A percentile compares a stretch with the other conserved stretches of the same genome.
phyloP scores from a whole-genome alignment of 1,284 basidiomycete species.

The Lignosus rhinocerotis region DNA sequence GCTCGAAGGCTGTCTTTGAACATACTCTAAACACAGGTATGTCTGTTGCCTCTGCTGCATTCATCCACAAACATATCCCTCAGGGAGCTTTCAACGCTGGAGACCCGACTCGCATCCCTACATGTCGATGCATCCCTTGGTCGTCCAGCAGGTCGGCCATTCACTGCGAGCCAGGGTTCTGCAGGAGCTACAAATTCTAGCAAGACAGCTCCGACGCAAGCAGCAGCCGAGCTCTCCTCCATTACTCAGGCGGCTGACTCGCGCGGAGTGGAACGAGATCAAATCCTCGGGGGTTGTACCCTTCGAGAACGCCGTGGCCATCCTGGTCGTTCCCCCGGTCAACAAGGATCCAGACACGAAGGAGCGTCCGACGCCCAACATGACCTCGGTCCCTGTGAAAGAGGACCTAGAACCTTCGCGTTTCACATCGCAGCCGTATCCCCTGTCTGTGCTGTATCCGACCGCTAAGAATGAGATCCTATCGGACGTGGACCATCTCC shows the following conservation, averaged over 20 bases:
- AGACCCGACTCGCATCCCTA: not conserved
- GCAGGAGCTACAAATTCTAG: constrained; percentile 68
- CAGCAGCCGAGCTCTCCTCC: constrained; percentile 29
- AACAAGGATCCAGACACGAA: constrained; percentile 55
- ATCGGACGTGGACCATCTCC: constrained; percentile 6
- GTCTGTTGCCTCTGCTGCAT: not conserved
- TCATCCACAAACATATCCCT: not conserved
- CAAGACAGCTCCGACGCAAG: constrained; percentile 39
- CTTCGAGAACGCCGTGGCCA: constrained; percentile 54
- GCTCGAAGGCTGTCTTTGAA: constrained; percentile 51
- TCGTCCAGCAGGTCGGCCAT: constrained; percentile 58
- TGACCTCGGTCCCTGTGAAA: constrained; percentile 42
- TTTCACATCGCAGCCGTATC: constrained; percentile 26
- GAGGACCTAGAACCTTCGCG: constrained; percentile 9
- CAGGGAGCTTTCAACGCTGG: constrained; percentile 15
- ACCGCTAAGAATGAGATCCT: constrained; percentile 22
- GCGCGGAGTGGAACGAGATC: constrained; percentile 56
- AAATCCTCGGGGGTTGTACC: constrained; percentile 49
- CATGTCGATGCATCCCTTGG: constrained; percentile 35
- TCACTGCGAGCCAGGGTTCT: constrained; percentile 69
- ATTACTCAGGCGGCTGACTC: constrained; percentile 62
- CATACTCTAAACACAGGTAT: constrained; percentile 37
- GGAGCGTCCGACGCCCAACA: constrained; percentile 41
- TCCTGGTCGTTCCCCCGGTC: constrained; percentile 70
- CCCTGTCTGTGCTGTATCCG: constrained; percentile 42